Conservation (phyloP, 139 green algal species). For the Zygnema cylindricum region DNA sequence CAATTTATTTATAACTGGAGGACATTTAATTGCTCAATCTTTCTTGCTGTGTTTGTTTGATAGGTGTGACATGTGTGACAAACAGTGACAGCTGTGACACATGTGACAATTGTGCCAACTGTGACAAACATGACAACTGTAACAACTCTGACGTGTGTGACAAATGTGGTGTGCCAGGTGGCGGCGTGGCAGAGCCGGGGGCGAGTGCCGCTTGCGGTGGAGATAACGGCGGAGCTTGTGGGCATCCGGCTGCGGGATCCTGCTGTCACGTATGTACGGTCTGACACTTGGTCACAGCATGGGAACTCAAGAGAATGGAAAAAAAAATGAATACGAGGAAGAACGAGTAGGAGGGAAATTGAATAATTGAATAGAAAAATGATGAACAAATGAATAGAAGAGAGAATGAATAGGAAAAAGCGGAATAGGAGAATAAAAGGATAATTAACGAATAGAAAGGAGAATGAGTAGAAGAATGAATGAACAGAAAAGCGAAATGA, state of each 20-base stretch:
- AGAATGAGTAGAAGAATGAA: too few species aligned
- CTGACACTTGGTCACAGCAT: background rate
- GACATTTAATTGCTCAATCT: background rate
- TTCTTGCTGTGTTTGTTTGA: background rate
- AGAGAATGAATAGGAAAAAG: too few species aligned
- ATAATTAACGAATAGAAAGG: too few species aligned
- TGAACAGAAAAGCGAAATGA: too few species aligned
- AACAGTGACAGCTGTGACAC: background rate
- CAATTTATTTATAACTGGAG: too few species aligned
- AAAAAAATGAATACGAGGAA: background rate
- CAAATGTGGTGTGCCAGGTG: slow-evolving; percentile 21
- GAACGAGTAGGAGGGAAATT: background rate
- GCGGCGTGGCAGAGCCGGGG: slow-evolving; percentile 37
- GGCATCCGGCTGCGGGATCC: slow-evolving; percentile 17
- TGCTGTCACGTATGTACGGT: slow-evolving; percentile 13
- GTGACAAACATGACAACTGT: background rate
- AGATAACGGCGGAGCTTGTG: slow-evolving; percentile 36
- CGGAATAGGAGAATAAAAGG: too few species aligned
- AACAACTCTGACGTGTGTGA: background rate
- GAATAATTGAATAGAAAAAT: background rate
- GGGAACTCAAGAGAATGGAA: background rate
- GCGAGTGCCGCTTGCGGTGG: slow-evolving; percentile 21
- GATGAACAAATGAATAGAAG: background rate
- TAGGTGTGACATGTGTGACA: background rate
- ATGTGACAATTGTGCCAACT: background rate